Evolutionary conservation across 2,329 filamentous ascomycete species (phyloP).

Genomic region (Fusarium domesticum): DNA sequence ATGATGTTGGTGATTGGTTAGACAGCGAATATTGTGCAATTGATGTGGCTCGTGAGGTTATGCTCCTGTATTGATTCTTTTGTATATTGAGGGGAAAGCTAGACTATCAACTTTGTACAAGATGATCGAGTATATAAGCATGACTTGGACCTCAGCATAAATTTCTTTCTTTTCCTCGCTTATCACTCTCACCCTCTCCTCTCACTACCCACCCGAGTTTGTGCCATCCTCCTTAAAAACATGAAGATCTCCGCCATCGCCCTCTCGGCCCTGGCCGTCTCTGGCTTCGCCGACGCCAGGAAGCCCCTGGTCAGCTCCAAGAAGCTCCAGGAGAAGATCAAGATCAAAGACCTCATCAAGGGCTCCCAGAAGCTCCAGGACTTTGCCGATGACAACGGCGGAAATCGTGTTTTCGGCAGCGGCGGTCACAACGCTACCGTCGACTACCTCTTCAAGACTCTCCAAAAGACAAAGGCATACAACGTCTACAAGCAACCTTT

Average conservation of each 20-base stretch:
- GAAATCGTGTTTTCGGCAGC: slow-evolving; percentile 44
- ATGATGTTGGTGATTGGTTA: slow-evolving; percentile 7
- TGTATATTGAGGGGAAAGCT: too few relatives aligned
- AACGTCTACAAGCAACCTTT: slow-evolving; percentile 45
- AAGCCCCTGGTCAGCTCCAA: slow-evolving; percentile 38
- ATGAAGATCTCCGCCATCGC: slow-evolving; percentile 30
- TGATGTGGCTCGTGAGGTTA: slow-evolving; percentile 8
- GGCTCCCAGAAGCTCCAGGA: slow-evolving; percentile 45
- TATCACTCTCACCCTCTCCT: slow-evolving; percentile 9
- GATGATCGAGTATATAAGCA: slow-evolving; percentile 1
- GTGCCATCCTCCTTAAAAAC: not conserved
- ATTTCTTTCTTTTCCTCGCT: slow-evolving; percentile 1
- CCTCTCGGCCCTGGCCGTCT: slow-evolving; percentile 20
- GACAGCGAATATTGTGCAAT: slow-evolving; percentile 12
- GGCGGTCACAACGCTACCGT: slow-evolving; percentile 46
- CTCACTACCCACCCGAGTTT: slow-evolving; percentile 2
- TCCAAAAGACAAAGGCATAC: slow-evolving; percentile 40
- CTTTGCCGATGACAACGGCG: slow-evolving; percentile 41
- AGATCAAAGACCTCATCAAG: slow-evolving; percentile 39
- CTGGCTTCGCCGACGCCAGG: slow-evolving; percentile 19
- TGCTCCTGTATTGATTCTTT: not conserved
- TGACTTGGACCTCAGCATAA: slow-evolving; percentile 6
- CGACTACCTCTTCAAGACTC: slow-evolving; percentile 42
- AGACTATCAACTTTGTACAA: not conserved
- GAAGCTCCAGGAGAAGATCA: slow-evolving; percentile 39